Conservation (phyloP, 352 stramenopile genomes). For the Halophytophthora polymorphica region DNA sequence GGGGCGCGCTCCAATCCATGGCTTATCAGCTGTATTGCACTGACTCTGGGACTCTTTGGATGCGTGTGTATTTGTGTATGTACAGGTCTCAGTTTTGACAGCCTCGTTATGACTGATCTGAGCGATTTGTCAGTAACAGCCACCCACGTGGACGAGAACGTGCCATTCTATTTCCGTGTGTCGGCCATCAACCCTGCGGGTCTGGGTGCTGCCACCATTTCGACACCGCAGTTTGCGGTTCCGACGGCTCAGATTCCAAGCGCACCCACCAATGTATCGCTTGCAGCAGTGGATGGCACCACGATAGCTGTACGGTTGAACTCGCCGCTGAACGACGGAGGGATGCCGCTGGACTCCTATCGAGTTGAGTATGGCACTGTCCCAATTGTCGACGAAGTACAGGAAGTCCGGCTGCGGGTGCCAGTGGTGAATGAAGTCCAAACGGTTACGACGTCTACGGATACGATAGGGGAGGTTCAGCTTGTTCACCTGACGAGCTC, state of each 20-base stretch:
- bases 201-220: slow-evolving; percentile 52
- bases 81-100: slow-evolving; percentile 83
- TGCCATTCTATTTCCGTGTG: slow-evolving; percentile 94
- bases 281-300: slow-evolving; percentile 86
- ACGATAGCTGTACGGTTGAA: slow-evolving; percentile 80
- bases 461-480: slow-evolving; percentile 83
- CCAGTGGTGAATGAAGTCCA: slow-evolving; percentile 74
- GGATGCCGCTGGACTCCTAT: slow-evolving; percentile 85
- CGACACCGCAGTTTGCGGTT: slow-evolving; percentile 80
- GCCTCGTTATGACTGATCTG: slow-evolving; percentile 85
- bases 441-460: slow-evolving; percentile 68
- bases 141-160: slow-evolving; percentile 88
- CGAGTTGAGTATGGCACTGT: slow-evolving; percentile 86
- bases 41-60: background rate
- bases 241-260: slow-evolving; percentile 82
- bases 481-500: slow-evolving; percentile 83
- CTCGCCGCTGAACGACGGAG: slow-evolving; percentile 82
- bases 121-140: slow-evolving; percentile 81
- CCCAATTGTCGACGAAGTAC: slow-evolving; percentile 82
- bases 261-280: slow-evolving; percentile 60
- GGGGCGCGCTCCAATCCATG: too few species aligned
- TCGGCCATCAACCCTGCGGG: slow-evolving; percentile 90
- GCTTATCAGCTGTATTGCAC: background rate
- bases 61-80: background rate
- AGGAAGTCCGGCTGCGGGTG: slow-evolving; percentile 58